These are phyloP conservation scores for Fonsecaea multimorphosa DNA, from an alignment of 2,329 filamentous ascomycete species.

Conservation along the genomic window DNA sequence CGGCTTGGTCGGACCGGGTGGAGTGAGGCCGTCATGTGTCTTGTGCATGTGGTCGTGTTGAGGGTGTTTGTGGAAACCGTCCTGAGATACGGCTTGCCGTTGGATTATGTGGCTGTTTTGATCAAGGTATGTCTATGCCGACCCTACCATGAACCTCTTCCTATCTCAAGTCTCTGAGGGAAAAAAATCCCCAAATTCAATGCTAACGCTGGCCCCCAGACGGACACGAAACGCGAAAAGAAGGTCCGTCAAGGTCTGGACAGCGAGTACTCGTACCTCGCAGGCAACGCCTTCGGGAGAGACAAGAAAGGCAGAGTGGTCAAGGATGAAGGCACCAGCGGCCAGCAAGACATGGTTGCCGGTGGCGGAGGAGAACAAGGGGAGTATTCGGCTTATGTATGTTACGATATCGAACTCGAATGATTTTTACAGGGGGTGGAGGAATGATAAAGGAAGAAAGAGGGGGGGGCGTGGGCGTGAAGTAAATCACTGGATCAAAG, in stretches of 20 bases:
- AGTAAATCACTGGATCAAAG: not conserved
- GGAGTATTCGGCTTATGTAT: slow-evolving; percentile 96
- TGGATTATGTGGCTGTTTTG: slow-evolving; percentile 85
- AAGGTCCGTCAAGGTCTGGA: slow-evolving; percentile 83
- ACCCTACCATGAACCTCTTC: too few relatives aligned
- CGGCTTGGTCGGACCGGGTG: slow-evolving; percentile 88
- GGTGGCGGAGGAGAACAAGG: slow-evolving; percentile 69
- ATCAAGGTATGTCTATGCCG: slow-evolving; percentile 83
- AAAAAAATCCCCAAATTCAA: too few relatives aligned
- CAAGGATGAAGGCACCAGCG: slow-evolving; percentile 80
- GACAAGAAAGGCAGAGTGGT: slow-evolving; percentile 93
- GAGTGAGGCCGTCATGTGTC: slow-evolving; percentile 94
- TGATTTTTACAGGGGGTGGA: slow-evolving; percentile 8
- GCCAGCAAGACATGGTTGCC: slow-evolving; percentile 70
- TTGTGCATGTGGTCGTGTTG: slow-evolving; percentile 88
- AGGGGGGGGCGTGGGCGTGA: not conserved
- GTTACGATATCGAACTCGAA: slow-evolving; percentile 87
- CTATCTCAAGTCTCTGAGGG: too few relatives aligned
- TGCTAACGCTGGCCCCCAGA: slow-evolving; percentile 58
- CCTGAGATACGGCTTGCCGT: slow-evolving; percentile 88
- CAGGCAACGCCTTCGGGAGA: slow-evolving; percentile 88
- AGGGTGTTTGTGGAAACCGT: slow-evolving; percentile 98
- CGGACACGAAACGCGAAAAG: slow-evolving; percentile 78
- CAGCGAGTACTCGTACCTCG: slow-evolving; percentile 84
- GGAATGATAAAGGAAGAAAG: not conserved